Evolutionary conservation across 305 asterid species (phyloP).

Genomic region (Fraxinus nigra): DNA sequence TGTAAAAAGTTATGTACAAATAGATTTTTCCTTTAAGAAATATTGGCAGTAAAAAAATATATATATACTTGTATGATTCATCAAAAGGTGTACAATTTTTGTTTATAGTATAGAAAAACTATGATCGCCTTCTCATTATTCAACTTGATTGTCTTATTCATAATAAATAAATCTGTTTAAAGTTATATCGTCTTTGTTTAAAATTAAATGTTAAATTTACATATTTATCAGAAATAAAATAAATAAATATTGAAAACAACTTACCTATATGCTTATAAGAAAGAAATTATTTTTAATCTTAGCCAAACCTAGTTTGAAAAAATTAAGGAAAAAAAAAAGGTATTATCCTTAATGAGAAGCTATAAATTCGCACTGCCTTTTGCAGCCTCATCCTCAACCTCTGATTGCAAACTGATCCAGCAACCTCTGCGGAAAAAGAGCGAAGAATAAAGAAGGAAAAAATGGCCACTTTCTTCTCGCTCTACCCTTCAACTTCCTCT

Average conservation of each 20-base stretch:
- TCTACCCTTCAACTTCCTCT: conserved; percentile 35
- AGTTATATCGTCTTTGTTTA: not conserved
- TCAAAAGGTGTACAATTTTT: no score
- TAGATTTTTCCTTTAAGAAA: no score
- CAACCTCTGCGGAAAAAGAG: not conserved
- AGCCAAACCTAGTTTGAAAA: not conserved
- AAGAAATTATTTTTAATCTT: not conserved
- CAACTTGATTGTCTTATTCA: not conserved
- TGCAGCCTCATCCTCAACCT: conserved; percentile 28
- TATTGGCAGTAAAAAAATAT: no score
- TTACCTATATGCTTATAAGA: no score
- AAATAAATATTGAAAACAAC: no score
- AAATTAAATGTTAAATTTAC: not conserved
- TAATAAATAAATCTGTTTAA: no score
- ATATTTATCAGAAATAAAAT: no score
- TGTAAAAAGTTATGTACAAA: no score
- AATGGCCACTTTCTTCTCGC: conserved; percentile 53
- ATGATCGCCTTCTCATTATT: no score
- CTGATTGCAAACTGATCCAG: conserved; percentile 8
- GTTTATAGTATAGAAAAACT: no score
- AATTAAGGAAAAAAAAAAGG: not conserved
- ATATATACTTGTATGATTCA: no score
- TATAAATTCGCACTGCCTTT: conserved; percentile 9
- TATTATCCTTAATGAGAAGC: conserved; percentile 29
- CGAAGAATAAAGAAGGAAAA: not conserved